These are phyloP conservation scores for Eremomyces bilateralis DNA, from an alignment of 495 filamentous ascomycete genomes.

Conservation along the genomic window DNA sequence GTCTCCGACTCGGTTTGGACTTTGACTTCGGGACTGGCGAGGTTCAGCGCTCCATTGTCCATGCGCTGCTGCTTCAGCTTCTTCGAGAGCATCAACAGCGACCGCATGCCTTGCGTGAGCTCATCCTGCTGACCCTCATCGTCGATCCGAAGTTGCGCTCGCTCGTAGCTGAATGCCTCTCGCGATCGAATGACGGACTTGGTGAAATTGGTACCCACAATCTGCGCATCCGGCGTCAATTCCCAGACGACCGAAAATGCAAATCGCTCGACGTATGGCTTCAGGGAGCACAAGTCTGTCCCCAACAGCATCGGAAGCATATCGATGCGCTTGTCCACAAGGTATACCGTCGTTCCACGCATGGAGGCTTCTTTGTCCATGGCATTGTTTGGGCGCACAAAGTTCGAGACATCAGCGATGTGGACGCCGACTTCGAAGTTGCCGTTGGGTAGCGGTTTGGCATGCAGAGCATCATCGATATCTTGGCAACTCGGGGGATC, in stretches of 20 bases:
- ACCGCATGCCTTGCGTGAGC: conserved; percentile 74
- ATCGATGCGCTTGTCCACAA: conserved; percentile 97
- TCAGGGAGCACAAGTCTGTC: conserved; percentile 89
- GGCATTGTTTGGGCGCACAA: conserved; percentile 88
- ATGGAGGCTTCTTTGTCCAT: conserved; percentile 92
- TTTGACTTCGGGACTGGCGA: conserved; percentile 87
- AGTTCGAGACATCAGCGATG: conserved; percentile 95
- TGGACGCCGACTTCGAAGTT: conserved; percentile 97
- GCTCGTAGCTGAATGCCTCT: conserved; percentile 93
- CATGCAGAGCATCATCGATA: conserved; percentile 94
- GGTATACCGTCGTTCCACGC: conserved; percentile 87
- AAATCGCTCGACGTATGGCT: conserved; percentile 92
- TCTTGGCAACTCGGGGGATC: conserved; percentile 92
- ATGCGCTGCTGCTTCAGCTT: conserved; percentile 89
- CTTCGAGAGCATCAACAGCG: conserved; percentile 70
- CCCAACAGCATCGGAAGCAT: conserved; percentile 94
- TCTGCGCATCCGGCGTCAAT: conserved; percentile 61
- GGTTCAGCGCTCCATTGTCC: conserved; percentile 83
- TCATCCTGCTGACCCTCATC: conserved; percentile 69
- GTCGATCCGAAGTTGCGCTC: conserved; percentile 83
- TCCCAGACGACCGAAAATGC: conserved; percentile 95
- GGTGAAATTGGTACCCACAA: conserved; percentile 63
- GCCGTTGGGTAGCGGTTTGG: conserved; percentile 63
- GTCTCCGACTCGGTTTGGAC: conserved; percentile 87
- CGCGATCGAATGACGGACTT: conserved; percentile 97